Base-by-base conservation (phyloP, 2,329 filamentous ascomycete genomes). In the Diaporthe capsici region DNA sequence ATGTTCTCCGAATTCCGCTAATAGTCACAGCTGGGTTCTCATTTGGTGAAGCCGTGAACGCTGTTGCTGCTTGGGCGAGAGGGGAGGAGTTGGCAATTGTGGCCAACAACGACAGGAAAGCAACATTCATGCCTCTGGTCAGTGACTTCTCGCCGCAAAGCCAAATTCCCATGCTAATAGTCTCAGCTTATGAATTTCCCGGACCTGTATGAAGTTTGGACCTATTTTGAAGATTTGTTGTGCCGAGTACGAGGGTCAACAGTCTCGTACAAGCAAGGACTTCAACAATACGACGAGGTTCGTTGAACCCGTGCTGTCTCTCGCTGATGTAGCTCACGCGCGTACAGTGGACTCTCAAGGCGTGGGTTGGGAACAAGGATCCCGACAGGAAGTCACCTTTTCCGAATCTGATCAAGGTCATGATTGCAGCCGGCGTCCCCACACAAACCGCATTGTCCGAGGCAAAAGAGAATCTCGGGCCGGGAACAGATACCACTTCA, bases 401-500 rank as follows among this genome's bases (percentile, higher is more conserved):
- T 6, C 74, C 74, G 0, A 81, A 81, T 17, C 49, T 81, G 6
- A 78, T 82, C 15, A 39, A 75, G 20, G 77, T 79, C 2, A 74
- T 82, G 22, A 74, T 79, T 1, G 58, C 70, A 10, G 77, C 77
- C 0, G 80, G 79, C 0, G 65, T 81, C 2, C 79, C 77, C 15
- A 67, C 78, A 0, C 77, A 81, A 67, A 81, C 80, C 1, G 78
- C 80, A 4, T 71, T 82, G 4, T 79, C 81, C 0, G 81, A 83
- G 76, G 81, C 81, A 1, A 81, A 80, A 4, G 80, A 82, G 47
- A 82, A 81, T 5, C 76, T 82, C 0, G 81, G 81, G 0, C 81
- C 81, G 0, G 82, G 81, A 37, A 83, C 81, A 2, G 81, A 83
- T 47, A 83, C 82, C 2, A 83, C 82, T 0, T 82, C 81, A 2